Evolutionary conservation across 345 rosid species (phyloP).

Genomic region (Moricandia arvensis): DNA sequence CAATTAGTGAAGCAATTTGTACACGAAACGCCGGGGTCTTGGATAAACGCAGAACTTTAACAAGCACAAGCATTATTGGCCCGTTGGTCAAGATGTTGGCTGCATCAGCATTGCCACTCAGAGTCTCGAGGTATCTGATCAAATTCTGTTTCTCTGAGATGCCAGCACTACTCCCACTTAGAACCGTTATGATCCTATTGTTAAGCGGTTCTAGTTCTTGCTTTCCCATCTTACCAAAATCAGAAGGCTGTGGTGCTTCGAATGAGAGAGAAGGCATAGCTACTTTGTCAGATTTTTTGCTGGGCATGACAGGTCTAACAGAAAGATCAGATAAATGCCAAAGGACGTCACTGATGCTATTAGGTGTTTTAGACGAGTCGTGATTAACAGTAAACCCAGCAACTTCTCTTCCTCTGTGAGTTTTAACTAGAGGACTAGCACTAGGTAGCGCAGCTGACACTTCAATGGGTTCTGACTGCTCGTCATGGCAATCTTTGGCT

Average conservation of each 20-base stretch:
- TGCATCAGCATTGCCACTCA: slow-evolving; percentile 83
- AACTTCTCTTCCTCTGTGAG: slow-evolving; percentile 59
- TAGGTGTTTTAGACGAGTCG: slow-evolving; percentile 62
- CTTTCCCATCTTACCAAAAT: slow-evolving; percentile 71
- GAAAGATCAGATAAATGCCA: slow-evolving; percentile 98
- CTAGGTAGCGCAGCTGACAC: slow-evolving; percentile 59
- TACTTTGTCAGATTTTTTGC: slow-evolving; percentile 84
- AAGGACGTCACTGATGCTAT: slow-evolving; percentile 58
- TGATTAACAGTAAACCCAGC: slow-evolving; percentile 45
- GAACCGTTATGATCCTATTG: slow-evolving; percentile 53
- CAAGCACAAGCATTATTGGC: slow-evolving; percentile 86
- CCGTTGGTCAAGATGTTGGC: slow-evolving; percentile 92
- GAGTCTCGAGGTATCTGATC: slow-evolving; percentile 82
- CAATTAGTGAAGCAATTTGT: slow-evolving; percentile 89
- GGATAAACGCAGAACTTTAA: slow-evolving; percentile 84
- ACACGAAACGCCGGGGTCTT: slow-evolving; percentile 85
- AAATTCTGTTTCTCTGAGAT: slow-evolving; percentile 84
- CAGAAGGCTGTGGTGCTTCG: slow-evolving; percentile 67
- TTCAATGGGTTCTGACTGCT: slow-evolving; percentile 57
- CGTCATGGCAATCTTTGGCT: slow-evolving; percentile 49
- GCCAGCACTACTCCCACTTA: slow-evolving; percentile 65
- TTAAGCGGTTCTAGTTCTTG: slow-evolving; percentile 67
- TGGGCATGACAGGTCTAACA: slow-evolving; percentile 97
- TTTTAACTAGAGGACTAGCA: slow-evolving; percentile 64
- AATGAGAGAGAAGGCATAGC: slow-evolving; percentile 72